Conservation (phyloP, 805 yeast genomes). For the Candida loeiensis region DNA sequence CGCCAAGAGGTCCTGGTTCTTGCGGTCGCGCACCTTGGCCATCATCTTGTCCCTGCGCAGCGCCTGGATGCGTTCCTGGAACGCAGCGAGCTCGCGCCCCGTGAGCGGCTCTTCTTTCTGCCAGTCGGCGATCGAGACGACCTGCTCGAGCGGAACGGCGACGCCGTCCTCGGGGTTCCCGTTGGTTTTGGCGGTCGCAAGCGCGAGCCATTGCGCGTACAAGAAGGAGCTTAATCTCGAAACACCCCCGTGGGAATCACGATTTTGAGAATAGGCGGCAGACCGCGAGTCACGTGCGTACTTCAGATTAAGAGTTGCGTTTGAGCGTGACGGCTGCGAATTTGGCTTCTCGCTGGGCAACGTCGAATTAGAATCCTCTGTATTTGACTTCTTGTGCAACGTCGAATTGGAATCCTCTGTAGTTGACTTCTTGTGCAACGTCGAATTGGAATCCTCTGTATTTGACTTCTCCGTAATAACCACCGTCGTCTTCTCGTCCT, state of each 20-base stretch:
- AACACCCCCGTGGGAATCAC: too few relatives aligned
- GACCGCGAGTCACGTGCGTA: too few relatives aligned
- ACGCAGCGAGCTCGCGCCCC: constrained; percentile 49
- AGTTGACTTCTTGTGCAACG: too few relatives aligned
- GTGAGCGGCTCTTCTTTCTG: constrained; percentile 47
- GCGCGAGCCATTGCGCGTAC: constrained; percentile 50
- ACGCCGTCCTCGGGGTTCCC: constrained; percentile 56
- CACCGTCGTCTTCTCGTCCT: constrained; percentile 63
- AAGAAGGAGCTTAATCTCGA: constrained; percentile 51
- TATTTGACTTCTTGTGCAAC: too few relatives aligned
- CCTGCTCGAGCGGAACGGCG: constrained; percentile 49
- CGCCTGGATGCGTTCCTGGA: constrained; percentile 42
- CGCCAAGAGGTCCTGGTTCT: constrained; percentile 37
- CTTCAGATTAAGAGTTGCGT: too few relatives aligned
- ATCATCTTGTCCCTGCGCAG: constrained; percentile 42
- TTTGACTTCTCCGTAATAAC: constrained; percentile 67
- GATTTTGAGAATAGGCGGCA: too few relatives aligned
- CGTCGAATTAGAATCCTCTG: too few relatives aligned
- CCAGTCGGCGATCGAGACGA: constrained; percentile 40
- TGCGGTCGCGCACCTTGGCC: constrained; percentile 41
- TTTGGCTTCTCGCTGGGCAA: too few relatives aligned
- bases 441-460: too few relatives aligned
- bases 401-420: too few relatives aligned
- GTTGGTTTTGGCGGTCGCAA: constrained; percentile 31
- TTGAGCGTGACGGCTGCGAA: too few relatives aligned